Evolutionary conservation across 2,329 filamentous ascomycete genomes (phyloP), one percentile per base, ranked within the genome.

Genomic region (Botrytis cinerea): DNA sequence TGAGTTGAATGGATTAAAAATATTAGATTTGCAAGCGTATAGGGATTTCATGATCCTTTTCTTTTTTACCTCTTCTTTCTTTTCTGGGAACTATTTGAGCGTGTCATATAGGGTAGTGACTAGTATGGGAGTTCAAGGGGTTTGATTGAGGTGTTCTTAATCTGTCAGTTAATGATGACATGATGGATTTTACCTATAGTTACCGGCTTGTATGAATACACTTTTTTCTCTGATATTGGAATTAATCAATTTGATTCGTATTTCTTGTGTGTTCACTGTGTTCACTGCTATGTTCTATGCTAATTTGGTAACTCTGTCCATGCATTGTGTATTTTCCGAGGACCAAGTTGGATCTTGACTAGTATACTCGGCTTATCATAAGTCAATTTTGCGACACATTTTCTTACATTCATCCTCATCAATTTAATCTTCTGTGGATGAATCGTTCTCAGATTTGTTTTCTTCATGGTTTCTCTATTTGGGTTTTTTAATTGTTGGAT

Each of bases 201-300:
- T 61, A 60, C 61, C 25, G 45, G 25, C 57, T 69, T 73, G 71
- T 70, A 73, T 70, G 63, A 73, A 73, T 69, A 73, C 12, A 73
- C 18, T 43, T 59, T 60, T 66, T 46, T 70, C 25, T 63, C 18
- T 20, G 40, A 38, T 35, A 12, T 40, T 40, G 35, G 4, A 70
- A 70, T 57, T 57, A 18, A 32, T 18, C n/a, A 57, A 22, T 22
- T 6, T 32, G 9, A 20, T 43, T 35, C 7, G 35, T 40, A 32
- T 28, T 28, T 69, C 25, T 7, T 51, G 18, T 45, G 2, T 48
- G n/a, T 54, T 0, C 35, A 35, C 35, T 35, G 35, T 35, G 35
- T 35, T 4, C 35, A 35, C 35, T 35, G 35, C 35, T 25, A 18
- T 40, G 2, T 61, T 40, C 0, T 40, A 0, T 40, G 1, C 4